phyloP scores from a whole-genome alignment of 2,329 filamentous ascomycete genomes.

The Dothiorella sarmentorum region DNA sequence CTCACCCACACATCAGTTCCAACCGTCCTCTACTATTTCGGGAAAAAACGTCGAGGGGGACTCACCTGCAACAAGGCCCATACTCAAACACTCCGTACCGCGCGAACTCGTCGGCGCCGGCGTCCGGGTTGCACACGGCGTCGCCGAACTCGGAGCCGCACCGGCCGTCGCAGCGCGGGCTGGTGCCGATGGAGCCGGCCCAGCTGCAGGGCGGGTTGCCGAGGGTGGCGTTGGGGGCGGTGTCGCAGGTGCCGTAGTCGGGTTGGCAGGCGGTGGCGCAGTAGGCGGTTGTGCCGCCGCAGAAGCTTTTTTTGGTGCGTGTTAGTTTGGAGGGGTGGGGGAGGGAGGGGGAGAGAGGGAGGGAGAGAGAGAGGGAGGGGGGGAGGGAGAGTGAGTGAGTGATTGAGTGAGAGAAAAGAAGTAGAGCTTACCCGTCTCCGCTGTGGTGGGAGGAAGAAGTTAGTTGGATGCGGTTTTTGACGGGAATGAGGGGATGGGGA shows the following conservation, averaged over 20 bases:
- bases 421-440: not conserved
- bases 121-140: constrained; percentile 4
- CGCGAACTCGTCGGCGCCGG: constrained; percentile 2
- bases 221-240: not conserved
- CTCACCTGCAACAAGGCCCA: constrained; percentile 15
- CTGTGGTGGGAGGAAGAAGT: not conserved
- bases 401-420: no score
- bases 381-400: not conserved
- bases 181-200: constrained; percentile 5
- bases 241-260: constrained; percentile 13
- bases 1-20: not conserved
- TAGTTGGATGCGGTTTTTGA: not conserved
- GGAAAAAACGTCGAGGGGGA: not conserved
- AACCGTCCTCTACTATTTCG: no score
- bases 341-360: no score
- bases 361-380: no score
- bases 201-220: constrained; percentile 13
- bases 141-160: constrained; percentile 5
- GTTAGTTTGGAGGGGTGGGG: not conserved
- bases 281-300: not conserved
- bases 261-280: constrained; percentile 8
- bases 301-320: not conserved
- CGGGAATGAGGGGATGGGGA: not conserved
- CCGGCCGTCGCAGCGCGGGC: constrained; percentile 15
- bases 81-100: constrained; percentile 9